Percentiles rank a stretch among this genome's conserved stretches.
phyloP scores from a whole-genome alignment of 345 rosid species.

The Cardamine chenopodiifolia region DNA sequence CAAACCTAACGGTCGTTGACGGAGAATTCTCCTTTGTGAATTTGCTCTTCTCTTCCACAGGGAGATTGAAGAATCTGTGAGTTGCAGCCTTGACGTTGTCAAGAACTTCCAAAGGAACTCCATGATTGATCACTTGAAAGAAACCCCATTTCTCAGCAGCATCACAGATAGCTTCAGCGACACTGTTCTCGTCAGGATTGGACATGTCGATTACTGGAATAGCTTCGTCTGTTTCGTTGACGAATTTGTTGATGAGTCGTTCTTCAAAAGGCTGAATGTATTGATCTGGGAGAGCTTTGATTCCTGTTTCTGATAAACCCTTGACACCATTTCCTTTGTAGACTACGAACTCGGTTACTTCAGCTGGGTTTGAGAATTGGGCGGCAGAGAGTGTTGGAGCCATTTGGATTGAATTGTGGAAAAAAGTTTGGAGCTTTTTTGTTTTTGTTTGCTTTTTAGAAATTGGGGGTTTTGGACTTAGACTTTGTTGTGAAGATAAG shows the following conservation, averaged over 20 bases:
- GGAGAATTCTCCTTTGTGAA: slow-evolving; percentile 45
- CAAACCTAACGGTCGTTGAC: slow-evolving; percentile 42
- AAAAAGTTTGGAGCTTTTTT: neutral
- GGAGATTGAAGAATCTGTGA: slow-evolving; percentile 46
- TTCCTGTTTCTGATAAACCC: slow-evolving; percentile 54
- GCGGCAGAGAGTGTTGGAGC: slow-evolving; percentile 40
- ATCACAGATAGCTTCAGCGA: slow-evolving; percentile 49
- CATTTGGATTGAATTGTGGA: slow-evolving; percentile 28
- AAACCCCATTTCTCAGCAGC: slow-evolving; percentile 62
- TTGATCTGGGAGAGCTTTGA: slow-evolving; percentile 48
- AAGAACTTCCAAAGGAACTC: slow-evolving; percentile 49
- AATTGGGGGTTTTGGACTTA: neutral
- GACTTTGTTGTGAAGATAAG: slow-evolving; percentile 24
- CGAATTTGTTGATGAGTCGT: slow-evolving; percentile 42
- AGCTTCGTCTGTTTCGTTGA: slow-evolving; percentile 40
- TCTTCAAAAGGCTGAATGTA: slow-evolving; percentile 52
- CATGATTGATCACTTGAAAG: slow-evolving; percentile 57
- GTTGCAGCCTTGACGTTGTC: slow-evolving; percentile 47
- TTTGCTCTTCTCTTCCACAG: slow-evolving; percentile 48
- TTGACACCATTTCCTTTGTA: slow-evolving; percentile 53
- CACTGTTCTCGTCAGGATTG: slow-evolving; percentile 37
- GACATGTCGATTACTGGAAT: slow-evolving; percentile 56
- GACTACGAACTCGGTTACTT: slow-evolving; percentile 48
- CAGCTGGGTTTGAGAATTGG: slow-evolving; percentile 31
- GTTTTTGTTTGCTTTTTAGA: neutral